phyloP scores from a whole-genome alignment of 208 protist species.

The Leptomonas pyrrhocoris region DNA sequence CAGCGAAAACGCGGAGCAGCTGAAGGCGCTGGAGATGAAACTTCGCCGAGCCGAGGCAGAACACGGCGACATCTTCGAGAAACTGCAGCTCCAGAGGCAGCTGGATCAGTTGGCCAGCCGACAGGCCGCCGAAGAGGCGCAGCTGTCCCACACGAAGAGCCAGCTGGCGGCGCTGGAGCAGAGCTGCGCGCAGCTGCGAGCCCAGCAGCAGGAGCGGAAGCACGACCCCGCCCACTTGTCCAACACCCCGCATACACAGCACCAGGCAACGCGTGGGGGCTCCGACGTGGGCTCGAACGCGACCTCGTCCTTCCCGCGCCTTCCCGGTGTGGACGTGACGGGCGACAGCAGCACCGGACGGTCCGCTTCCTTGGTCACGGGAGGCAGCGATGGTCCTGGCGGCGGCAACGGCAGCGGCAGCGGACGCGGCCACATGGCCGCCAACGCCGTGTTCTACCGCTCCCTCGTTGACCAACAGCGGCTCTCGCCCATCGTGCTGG shows the following conservation, averaged over 20 bases:
- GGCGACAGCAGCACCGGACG: background rate
- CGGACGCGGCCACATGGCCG: conserved; percentile 39
- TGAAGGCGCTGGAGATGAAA: conserved; percentile 42
- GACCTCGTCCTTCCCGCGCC: background rate
- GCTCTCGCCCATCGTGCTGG: conserved; percentile 65
- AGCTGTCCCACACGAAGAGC: conserved; percentile 32
- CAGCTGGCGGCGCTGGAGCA: conserved; percentile 32
- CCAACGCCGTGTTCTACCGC: conserved; percentile 44
- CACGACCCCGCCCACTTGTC: background rate
- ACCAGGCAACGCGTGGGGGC: background rate
- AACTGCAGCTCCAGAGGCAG: conserved; percentile 81
- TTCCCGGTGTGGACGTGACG: background rate
- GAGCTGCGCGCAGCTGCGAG: conserved; percentile 18
- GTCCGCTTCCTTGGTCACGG: background rate
- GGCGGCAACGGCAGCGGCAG: background rate
- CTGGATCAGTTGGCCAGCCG: conserved; percentile 59
- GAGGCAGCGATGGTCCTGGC: background rate
- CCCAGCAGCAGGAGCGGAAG: conserved; percentile 1
- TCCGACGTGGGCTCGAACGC: background rate
- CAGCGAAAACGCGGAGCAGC: conserved; percentile 25
- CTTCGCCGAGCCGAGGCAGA: conserved; percentile 59
- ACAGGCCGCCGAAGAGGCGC: conserved; percentile 48
- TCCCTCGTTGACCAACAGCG: conserved; percentile 63
- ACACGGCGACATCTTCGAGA: conserved; percentile 82
- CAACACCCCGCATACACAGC: background rate